These are phyloP conservation scores for Solanum habrochaites DNA, from an alignment of 257 asterid genomes.

Conservation along the genomic window DNA sequence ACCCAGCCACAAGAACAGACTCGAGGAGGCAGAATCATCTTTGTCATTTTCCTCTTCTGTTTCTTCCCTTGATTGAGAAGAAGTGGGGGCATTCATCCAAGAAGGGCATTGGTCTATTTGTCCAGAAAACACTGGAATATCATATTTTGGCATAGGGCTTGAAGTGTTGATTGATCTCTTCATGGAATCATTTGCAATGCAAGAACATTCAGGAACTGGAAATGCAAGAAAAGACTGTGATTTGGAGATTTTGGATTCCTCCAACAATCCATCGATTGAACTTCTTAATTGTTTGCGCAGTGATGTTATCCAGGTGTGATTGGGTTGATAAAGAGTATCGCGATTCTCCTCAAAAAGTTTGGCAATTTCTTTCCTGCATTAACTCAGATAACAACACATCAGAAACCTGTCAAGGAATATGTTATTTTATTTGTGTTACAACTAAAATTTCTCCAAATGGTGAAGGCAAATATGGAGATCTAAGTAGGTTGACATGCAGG, in stretches of 20 bases:
- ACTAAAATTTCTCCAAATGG: background rate
- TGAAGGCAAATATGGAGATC: background rate
- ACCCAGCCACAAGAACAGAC: slow-evolving; percentile 41
- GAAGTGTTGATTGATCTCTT: slow-evolving; percentile 20
- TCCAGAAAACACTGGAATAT: slow-evolving; percentile 24
- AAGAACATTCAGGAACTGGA: slow-evolving; percentile 80
- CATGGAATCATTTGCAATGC: slow-evolving; percentile 19
- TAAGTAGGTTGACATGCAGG: background rate
- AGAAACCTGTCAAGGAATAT: background rate
- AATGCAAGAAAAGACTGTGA: slow-evolving; percentile 59
- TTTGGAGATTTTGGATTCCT: slow-evolving; percentile 39
- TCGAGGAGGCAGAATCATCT: slow-evolving; percentile 40
- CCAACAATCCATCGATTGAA: slow-evolving; percentile 40
- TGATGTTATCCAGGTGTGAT: slow-evolving; percentile 61
- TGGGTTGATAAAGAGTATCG: slow-evolving; percentile 68
- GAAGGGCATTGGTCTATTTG: slow-evolving; percentile 50
- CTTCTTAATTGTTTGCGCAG: slow-evolving; percentile 51
- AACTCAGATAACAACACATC: background rate
- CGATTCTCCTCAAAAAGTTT: slow-evolving; percentile 57
- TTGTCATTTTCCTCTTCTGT: slow-evolving; percentile 45
- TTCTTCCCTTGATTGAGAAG: slow-evolving; percentile 28
- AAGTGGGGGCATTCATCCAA: slow-evolving; percentile 33
- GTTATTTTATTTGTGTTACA: background rate
- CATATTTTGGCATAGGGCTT: slow-evolving; percentile 20
- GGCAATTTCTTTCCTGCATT: slow-evolving; percentile 43